phyloP scores from a whole-genome alignment of 2,329 filamentous ascomycete species.

The Monosporascus sp. region DNA sequence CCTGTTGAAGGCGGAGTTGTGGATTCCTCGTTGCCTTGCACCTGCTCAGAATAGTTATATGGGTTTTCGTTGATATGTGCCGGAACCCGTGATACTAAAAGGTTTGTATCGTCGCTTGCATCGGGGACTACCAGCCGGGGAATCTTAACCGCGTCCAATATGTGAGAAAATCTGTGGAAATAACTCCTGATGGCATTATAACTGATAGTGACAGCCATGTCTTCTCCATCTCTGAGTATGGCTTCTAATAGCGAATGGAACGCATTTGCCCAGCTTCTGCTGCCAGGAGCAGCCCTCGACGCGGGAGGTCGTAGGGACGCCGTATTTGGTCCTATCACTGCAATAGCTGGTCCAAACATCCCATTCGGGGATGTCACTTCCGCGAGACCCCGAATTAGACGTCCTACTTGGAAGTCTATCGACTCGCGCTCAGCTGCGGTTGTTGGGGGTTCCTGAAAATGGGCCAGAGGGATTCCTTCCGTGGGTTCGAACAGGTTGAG shows the following conservation, averaged over 20 bases:
- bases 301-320: constrained; percentile 2
- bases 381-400: constrained; percentile 39
- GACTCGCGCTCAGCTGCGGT: constrained; percentile 27
- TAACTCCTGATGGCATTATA: constrained; percentile 50
- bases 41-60: too few species aligned
- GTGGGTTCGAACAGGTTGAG: constrained; percentile 39
- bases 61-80: background rate
- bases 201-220: constrained; percentile 51
- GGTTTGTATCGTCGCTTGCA: constrained; percentile 43
- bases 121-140: constrained; percentile 52
- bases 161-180: constrained; percentile 41
- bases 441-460: constrained; percentile 26
- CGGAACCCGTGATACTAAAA: constrained; percentile 34
- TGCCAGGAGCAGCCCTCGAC: constrained; percentile 12
- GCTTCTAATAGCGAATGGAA: constrained; percentile 54
- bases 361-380: constrained; percentile 38
- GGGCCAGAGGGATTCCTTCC: constrained; percentile 33
- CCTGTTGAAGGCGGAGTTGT: constrained; percentile 1
- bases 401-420: constrained; percentile 43
- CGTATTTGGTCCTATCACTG: constrained; percentile 25
- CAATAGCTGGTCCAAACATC: constrained; percentile 42
- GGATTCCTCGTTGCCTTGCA: too few species aligned
- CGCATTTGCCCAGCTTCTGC: constrained; percentile 47
- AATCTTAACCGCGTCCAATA: constrained; percentile 46
- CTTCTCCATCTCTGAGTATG: constrained; percentile 54